Evolutionary conservation across 2,329 filamentous ascomycete genomes (phyloP).

Genomic region (Alternaria arborescens): DNA sequence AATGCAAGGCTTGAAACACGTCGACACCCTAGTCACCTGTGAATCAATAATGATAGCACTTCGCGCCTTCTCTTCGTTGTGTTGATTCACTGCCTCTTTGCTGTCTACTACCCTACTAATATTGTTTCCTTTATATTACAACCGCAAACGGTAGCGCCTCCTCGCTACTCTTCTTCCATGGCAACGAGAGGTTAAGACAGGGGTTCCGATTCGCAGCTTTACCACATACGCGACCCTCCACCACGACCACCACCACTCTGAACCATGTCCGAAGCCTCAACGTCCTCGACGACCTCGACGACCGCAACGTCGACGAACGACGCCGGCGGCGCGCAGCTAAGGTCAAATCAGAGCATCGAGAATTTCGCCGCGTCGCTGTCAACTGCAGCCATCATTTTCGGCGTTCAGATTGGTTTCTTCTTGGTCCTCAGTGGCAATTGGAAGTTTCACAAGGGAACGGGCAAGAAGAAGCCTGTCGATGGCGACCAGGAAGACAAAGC

Average conservation of each 20-base stretch:
- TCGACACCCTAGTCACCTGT: constrained; percentile 14
- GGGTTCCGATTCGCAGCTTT: constrained; percentile 10
- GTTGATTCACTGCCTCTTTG: constrained; percentile 6
- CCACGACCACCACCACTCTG: constrained; percentile 6
- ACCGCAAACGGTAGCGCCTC: constrained; percentile 3
- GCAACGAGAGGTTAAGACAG: constrained; percentile 16
- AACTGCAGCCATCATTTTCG: constrained; percentile 48
- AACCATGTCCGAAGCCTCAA: constrained; percentile 17
- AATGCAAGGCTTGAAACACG: constrained; percentile 26
- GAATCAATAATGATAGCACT: constrained; percentile 13
- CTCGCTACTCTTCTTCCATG: constrained; percentile 10
- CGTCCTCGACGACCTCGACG: constrained; percentile 8
- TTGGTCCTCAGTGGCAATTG: constrained; percentile 50
- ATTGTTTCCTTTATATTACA: background rate
- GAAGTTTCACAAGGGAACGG: constrained; percentile 36
- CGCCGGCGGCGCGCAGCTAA: constrained; percentile 22
- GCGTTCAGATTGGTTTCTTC: constrained; percentile 45
- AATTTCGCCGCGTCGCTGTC: constrained; percentile 50
- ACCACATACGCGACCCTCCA: constrained; percentile 5
- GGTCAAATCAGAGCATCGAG: constrained; percentile 47
- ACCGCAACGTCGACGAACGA: constrained; percentile 4
- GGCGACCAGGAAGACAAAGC: constrained; percentile 21
- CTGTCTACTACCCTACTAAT: background rate
- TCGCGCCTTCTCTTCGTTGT: constrained; percentile 7
- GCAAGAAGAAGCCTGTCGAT: constrained; percentile 26